phyloP scores from a whole-genome alignment of 2,329 filamentous ascomycete species.

The Berkeleyomyces rouxiae region DNA sequence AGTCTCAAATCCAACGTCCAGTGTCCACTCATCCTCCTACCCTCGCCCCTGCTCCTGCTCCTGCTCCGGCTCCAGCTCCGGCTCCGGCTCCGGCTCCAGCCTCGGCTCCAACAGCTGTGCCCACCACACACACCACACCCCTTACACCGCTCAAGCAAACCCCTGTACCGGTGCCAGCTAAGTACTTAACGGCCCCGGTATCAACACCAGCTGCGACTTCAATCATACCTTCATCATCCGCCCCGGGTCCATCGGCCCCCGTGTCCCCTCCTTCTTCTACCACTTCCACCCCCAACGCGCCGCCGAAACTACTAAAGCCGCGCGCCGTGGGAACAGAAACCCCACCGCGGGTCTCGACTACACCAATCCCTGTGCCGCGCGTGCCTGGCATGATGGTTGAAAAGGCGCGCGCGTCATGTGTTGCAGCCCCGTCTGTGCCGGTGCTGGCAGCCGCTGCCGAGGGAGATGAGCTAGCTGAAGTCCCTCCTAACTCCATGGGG shows the following conservation, averaged over 20 bases:
- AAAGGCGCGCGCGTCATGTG: background rate
- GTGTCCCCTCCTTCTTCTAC: background rate
- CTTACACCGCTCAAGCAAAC: conserved; percentile 24
- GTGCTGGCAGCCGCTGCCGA: conserved; percentile 10
- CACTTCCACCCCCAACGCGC: background rate
- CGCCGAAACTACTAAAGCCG: background rate
- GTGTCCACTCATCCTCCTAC: background rate
- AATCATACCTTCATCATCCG: background rate
- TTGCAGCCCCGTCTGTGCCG: background rate
- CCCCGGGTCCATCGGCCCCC: background rate
- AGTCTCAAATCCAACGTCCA: background rate
- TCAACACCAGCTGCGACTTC: conserved; percentile 7
- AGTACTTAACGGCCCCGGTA: conserved; percentile 19
- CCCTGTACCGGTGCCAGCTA: conserved; percentile 28
- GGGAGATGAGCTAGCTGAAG: conserved; percentile 25
- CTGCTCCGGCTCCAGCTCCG: background rate
- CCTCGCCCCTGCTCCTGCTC: background rate
- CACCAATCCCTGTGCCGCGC: conserved; percentile 21
- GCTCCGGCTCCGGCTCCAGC: background rate
- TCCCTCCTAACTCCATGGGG: conserved; percentile 29
- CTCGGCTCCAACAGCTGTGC: background rate
- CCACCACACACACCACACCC: background rate
- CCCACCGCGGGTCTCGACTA: conserved; percentile 11
- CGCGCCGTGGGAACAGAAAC: background rate
- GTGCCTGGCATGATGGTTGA: background rate